Base-by-base conservation (phyloP, 345 rosid genomes). In the Microcos paniculata region DNA sequence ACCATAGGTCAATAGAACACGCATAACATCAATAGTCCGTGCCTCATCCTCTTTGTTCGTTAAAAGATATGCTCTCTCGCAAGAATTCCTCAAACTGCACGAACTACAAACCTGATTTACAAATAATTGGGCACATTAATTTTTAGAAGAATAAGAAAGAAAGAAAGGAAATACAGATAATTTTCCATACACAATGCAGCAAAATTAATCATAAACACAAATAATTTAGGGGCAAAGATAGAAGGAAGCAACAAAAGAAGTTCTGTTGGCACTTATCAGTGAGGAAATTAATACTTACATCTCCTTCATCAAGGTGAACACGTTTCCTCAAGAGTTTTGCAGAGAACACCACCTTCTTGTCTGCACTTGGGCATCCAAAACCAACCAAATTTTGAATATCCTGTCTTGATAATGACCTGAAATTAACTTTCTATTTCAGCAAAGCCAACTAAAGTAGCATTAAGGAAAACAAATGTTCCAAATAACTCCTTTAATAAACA, bases 261-360 rank as follows among this genome's bases (percentile, higher is more conserved):
- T 15, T 51, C 19, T 66, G 15, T 30, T 33, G 18, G 52, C 45
- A 74, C 35, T 56, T 11, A 46, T 8, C 4, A 65, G 57, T 48
- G 31, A 63, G 23, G 38, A 52, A 80, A 57, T 33, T 18, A 79
- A 71, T 65, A 80, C 97, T 87, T 82, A 96, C 98, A 90, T 96
- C 98, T 84, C 99, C 98, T 96, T 96, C 99, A 80, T 96, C 95
- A 24, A 96, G 91, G 87, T 91, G 99, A 53, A 84, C 92, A 81
- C 83, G 95, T 87, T 96, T 96, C 85, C 99, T 88, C 79, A 94
- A 74, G 48, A 94, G 84, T 71, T 96, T 94, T 10, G 94, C 92
- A 2, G 98, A 94, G 85, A 92, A 90, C 65, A 88, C 91, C 80
- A 94, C 94, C 82, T 88, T 94, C 84, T 88, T 94, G 83, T 91